Evolutionary conservation across 2,329 filamentous ascomycete species (phyloP), one percentile per base, ranked within the genome.

Genomic region (Diatrype stigma): DNA sequence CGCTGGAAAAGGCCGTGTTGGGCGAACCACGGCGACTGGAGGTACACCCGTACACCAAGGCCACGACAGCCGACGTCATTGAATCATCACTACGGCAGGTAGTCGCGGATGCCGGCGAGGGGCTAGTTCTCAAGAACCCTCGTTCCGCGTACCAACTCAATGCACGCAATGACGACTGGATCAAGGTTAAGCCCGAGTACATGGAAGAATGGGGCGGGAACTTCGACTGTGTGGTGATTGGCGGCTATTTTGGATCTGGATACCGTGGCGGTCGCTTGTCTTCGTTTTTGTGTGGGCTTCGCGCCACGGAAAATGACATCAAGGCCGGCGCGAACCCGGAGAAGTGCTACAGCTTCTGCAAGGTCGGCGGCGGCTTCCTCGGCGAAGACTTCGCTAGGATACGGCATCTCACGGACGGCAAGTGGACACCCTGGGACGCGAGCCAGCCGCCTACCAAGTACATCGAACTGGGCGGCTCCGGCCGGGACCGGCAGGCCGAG

Each of bases 141-240:
- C 80, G 87, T 5, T 96, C 92, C 0, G 80, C 83, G 63, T 99
- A 99, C 67, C 80, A 84, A 6, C 78, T 97, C 10, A 96, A 96
- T 63, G 89, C 90, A 59, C 87, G 94, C 45, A 94, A 95, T 62
- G 89, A 96, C 60, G 90, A 96, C 69, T 99, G 94, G 94, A 87
- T 96, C 72, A 99, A 99, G 67, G 92, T 99, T 8, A 99, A 99
- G 63, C 94, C 94, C 1, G 94, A 99, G 57, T 99, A 99, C 68
- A 96, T 97, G 92, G 86, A 86, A 2, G 93, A 96, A 56, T 96
- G 94, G 66, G 94, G 94, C 54, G 93, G 97, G 70, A 90, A 87
- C 0, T 81, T 99, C 3, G 94, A 99, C 66, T 90, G 91, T 58
- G 74, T 96, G 14, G 78, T 99, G 16, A 83, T 99, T 48, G 94